Conservation (phyloP, 768 basidiomycete genomes). For the Neoboletus brunneissimus region DNA sequence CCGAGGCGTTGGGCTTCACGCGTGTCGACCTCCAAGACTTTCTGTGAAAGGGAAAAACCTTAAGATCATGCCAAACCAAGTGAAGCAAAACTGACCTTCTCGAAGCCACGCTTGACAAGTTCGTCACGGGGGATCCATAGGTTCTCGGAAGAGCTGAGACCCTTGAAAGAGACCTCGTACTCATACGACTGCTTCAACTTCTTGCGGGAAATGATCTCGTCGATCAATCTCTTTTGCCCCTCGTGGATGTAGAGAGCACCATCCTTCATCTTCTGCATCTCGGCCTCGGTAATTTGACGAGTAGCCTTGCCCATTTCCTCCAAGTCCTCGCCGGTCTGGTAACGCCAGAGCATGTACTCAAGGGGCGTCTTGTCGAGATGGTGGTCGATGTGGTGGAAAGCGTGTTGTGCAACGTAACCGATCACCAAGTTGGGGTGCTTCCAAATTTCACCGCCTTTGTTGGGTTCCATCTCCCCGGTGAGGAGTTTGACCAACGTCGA, state of each 20-base stretch:
- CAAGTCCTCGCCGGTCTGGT: slow-evolving; percentile 98
- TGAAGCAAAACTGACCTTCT: slow-evolving; percentile 57
- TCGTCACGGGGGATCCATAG: slow-evolving; percentile 97
- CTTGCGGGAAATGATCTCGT: slow-evolving; percentile 88
- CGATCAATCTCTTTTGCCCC: slow-evolving; percentile 92
- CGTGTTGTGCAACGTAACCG: slow-evolving; percentile 98
- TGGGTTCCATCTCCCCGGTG: slow-evolving; percentile 94
- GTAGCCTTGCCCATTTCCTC: slow-evolving; percentile 94
- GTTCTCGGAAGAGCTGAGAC: slow-evolving; percentile 94
- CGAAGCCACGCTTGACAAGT: slow-evolving; percentile 95
- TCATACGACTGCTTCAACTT: slow-evolving; percentile 99
- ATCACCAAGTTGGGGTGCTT: slow-evolving; percentile 99
- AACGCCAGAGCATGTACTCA: slow-evolving; percentile 99
- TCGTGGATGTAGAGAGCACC: slow-evolving; percentile 82
- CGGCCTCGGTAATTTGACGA: slow-evolving; percentile 84
- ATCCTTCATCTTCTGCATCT: slow-evolving; percentile 95
- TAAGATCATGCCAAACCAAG: background rate
- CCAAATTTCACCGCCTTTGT: slow-evolving; percentile 97
- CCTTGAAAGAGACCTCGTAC: slow-evolving; percentile 97
- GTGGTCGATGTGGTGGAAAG: slow-evolving; percentile 98
- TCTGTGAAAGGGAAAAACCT: slow-evolving; percentile 42
- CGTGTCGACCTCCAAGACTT: slow-evolving; percentile 95
- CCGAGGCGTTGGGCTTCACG: slow-evolving; percentile 96
- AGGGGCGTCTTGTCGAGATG: slow-evolving; percentile 98
- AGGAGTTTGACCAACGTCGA: slow-evolving; percentile 96